Evolutionary conservation across 768 basidiomycete genomes (phyloP).

Genomic region (Tylopilus rubrobrunneus): DNA sequence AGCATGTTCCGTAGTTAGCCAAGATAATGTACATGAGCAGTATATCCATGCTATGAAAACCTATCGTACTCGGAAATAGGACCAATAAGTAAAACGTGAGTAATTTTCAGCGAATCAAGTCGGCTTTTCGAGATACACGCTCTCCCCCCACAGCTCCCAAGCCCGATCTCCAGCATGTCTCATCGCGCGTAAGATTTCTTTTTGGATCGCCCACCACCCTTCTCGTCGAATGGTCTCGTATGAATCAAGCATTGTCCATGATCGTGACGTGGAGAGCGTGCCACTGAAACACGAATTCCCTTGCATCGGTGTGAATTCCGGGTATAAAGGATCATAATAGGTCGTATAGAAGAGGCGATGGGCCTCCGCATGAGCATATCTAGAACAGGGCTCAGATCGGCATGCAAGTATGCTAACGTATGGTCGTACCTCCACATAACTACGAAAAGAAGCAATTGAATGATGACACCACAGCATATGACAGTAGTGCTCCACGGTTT

Average conservation of each 20-base stretch:
- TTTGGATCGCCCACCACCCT: constrained; percentile 37
- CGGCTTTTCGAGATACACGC: constrained; percentile 25
- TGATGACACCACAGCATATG: constrained; percentile 34
- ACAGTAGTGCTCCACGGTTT: constrained; percentile 27
- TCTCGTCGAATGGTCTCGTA: constrained; percentile 37
- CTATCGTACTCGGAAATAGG: constrained; percentile 10
- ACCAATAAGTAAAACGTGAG: constrained; percentile 16
- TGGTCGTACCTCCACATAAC: constrained; percentile 57
- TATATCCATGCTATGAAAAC: constrained; percentile 9
- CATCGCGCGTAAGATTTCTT: constrained; percentile 38
- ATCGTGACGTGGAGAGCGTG: constrained; percentile 33
- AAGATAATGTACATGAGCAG: constrained; percentile 15
- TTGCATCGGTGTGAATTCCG: constrained; percentile 58
- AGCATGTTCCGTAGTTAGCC: constrained; percentile 6
- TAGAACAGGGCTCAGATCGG: constrained; percentile 23
- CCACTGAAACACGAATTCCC: constrained; percentile 23
- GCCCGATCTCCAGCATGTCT: constrained; percentile 36
- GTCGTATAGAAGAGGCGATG: constrained; percentile 62
- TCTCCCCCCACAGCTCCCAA: constrained; percentile 44
- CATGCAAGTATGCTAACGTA: neutral
- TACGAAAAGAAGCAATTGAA: constrained; percentile 46
- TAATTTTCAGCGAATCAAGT: constrained; percentile 16
- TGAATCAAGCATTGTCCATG: constrained; percentile 37
- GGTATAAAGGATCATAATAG: constrained; percentile 77
- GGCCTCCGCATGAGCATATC: constrained; percentile 45